Evolutionary conservation across 257 asterid species (phyloP).

Genomic region (Agastache rugosa): DNA sequence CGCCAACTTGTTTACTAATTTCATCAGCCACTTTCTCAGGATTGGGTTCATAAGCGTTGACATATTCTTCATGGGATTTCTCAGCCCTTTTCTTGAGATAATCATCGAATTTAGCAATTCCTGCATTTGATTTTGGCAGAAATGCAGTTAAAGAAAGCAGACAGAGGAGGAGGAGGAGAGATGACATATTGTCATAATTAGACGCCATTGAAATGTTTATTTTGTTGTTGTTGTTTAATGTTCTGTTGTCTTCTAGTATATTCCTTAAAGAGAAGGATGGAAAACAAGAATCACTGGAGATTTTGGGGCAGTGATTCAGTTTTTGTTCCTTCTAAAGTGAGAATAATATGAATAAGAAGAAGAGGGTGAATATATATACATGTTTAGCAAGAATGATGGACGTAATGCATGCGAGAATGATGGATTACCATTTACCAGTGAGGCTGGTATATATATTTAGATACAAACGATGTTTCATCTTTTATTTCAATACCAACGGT

Average conservation of each 20-base stretch:
- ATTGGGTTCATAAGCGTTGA: slow-evolving; percentile 56
- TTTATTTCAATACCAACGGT: background rate
- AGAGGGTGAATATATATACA: background rate
- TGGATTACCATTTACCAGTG: slow-evolving; percentile 48
- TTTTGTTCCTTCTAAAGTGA: background rate
- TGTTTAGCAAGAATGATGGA: slow-evolving; percentile 42
- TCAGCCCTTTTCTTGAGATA: slow-evolving; percentile 50
- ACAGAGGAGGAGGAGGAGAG: slow-evolving; percentile 29
- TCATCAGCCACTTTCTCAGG: slow-evolving; percentile 58
- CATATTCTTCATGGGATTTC: slow-evolving; percentile 53
- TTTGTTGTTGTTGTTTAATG: background rate
- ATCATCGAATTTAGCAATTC: slow-evolving; percentile 56
- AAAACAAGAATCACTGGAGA: slow-evolving; percentile 42
- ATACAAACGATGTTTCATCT: background rate
- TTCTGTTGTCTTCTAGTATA: background rate
- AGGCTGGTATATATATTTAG: background rate
- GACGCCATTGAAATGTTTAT: slow-evolving; percentile 32
- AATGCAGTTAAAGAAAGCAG: slow-evolving; percentile 34
- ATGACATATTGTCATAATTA: slow-evolving; percentile 17
- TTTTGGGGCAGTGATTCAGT: slow-evolving; percentile 40
- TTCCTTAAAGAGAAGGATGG: background rate
- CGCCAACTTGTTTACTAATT: slow-evolving; percentile 63
- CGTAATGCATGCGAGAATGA: slow-evolving; percentile 47
- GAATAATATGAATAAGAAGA: background rate
- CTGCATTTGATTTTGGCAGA: slow-evolving; percentile 44